Conservation (phyloP, 2,329 filamentous ascomycete genomes). For the Ceratocystis lukuohia region DNA sequence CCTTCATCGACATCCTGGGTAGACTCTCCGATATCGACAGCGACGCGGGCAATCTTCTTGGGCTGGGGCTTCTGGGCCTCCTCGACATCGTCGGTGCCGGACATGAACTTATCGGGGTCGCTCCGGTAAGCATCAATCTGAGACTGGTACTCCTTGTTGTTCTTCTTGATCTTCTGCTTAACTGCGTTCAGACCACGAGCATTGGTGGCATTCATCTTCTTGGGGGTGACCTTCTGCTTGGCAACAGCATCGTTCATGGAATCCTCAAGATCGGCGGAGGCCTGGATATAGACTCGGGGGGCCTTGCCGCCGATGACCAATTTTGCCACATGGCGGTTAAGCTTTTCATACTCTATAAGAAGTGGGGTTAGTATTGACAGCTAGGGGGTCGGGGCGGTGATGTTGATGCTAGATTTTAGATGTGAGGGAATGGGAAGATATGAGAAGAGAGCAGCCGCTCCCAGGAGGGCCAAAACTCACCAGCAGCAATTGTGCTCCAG, state of each 20-base stretch:
- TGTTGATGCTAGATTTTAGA: conserved; percentile 1
- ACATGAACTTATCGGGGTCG: conserved; percentile 79
- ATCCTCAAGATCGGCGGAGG: conserved; percentile 85
- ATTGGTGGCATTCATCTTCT: conserved; percentile 98
- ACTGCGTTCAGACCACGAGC: conserved; percentile 89
- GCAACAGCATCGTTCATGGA: conserved; percentile 84
- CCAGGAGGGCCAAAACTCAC: conserved; percentile 38
- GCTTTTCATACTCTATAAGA: conserved; percentile 73
- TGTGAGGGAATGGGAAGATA: neutral
- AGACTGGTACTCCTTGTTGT: conserved; percentile 83
- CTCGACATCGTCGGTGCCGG: conserved; percentile 57
- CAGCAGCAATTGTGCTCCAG: conserved; percentile 82
- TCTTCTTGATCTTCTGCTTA: conserved; percentile 97
- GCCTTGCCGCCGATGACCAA: conserved; percentile 62
- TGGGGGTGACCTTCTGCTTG: conserved; percentile 89
- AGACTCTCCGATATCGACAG: conserved; percentile 37
- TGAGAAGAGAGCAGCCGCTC: neutral
- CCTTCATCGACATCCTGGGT: conserved; percentile 33
- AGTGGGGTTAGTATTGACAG: too few species aligned
- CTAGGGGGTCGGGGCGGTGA: too few species aligned
- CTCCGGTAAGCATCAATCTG: conserved; percentile 79
- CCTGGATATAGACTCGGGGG: conserved; percentile 86
- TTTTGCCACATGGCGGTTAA: conserved; percentile 75
- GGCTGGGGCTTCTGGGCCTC: conserved; percentile 34
- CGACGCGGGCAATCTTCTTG: conserved; percentile 28